These are phyloP conservation scores for Colletotrichum paranaense DNA, from an alignment of 2,329 filamentous ascomycete genomes.

Conservation along the genomic window DNA sequence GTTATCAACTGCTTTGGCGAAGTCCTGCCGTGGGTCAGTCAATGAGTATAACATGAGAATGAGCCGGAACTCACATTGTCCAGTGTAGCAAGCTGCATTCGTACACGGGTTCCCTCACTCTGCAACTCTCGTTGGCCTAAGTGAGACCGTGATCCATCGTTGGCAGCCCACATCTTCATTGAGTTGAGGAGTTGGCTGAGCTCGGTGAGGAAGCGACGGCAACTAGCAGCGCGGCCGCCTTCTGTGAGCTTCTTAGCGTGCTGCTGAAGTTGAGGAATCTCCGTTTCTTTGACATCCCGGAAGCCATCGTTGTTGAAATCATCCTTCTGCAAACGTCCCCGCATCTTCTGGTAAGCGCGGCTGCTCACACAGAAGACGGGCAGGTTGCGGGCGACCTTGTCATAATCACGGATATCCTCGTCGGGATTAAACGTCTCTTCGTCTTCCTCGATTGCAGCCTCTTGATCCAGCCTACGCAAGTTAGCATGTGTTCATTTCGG, in stretches of 20 bases:
- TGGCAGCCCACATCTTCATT: conserved; percentile 40
- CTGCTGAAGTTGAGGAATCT: conserved; percentile 67
- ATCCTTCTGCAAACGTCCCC: conserved; percentile 65
- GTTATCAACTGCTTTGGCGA: conserved; percentile 33
- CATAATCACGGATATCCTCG: conserved; percentile 66
- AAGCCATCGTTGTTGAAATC: conserved; percentile 62
- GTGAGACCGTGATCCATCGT: conserved; percentile 36
- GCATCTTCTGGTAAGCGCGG: conserved; percentile 71
- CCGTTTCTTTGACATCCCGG: conserved; percentile 62
- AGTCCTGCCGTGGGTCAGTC: conserved; percentile 29
- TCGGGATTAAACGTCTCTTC: conserved; percentile 26
- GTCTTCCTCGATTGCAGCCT: conserved; percentile 26
- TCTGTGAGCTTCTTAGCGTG: conserved; percentile 48
- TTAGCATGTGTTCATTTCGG: conserved; percentile 50
- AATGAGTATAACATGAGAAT: background rate
- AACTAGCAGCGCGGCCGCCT: conserved; percentile 35
- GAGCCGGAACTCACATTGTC: conserved; percentile 15
- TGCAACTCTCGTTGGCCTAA: conserved; percentile 36
- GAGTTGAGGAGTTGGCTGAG: conserved; percentile 40
- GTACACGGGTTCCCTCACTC: conserved; percentile 32
- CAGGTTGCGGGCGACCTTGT: conserved; percentile 64
- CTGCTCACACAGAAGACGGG: conserved; percentile 75
- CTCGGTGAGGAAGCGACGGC: conserved; percentile 39
- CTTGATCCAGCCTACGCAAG: conserved; percentile 21
- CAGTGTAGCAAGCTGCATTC: conserved; percentile 31